A percentile compares a stretch with the other conserved stretches of the same genome.
phyloP scores from a whole-genome alignment of 2,329 filamentous ascomycete species.

The Fusarium proliferatum region DNA sequence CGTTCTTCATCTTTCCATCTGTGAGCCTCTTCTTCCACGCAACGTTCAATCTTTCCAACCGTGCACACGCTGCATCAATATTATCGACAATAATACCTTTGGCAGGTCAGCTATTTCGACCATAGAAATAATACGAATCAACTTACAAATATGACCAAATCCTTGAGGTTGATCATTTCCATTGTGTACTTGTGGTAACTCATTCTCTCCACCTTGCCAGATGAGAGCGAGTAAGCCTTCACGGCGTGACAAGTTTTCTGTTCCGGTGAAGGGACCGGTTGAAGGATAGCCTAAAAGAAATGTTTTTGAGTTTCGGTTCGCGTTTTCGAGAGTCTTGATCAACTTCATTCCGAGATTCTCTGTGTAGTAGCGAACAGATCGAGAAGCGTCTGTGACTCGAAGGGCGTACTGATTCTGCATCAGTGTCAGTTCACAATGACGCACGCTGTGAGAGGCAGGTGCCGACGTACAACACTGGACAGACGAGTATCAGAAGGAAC shows the following conservation, averaged over 20 bases:
- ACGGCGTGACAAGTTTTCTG: neutral
- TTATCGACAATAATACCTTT: neutral
- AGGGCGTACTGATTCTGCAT: neutral
- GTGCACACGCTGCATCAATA: neutral
- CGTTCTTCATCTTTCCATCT: neutral
- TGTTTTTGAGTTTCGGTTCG: neutral
- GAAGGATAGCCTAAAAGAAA: neutral
- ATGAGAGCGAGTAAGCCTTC: neutral
- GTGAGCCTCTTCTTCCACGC: neutral
- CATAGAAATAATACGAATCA: neutral
- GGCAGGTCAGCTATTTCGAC: neutral
- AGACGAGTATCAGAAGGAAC: accelerated
- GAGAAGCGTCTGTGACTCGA: neutral
- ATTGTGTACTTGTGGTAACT: neutral
- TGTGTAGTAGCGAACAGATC: neutral
- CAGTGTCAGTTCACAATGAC: neutral
- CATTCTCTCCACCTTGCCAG: neutral
- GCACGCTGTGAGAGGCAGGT: neutral
- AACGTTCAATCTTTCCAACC: neutral
- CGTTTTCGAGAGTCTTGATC: neutral
- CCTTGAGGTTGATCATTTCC: neutral
- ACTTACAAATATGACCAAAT: neutral
- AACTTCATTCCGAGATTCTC: neutral
- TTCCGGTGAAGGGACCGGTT: neutral
- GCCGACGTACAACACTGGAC: neutral